Conservation (phyloP, 2,329 filamentous ascomycete species). For the Calonectria hongkongensis region DNA sequence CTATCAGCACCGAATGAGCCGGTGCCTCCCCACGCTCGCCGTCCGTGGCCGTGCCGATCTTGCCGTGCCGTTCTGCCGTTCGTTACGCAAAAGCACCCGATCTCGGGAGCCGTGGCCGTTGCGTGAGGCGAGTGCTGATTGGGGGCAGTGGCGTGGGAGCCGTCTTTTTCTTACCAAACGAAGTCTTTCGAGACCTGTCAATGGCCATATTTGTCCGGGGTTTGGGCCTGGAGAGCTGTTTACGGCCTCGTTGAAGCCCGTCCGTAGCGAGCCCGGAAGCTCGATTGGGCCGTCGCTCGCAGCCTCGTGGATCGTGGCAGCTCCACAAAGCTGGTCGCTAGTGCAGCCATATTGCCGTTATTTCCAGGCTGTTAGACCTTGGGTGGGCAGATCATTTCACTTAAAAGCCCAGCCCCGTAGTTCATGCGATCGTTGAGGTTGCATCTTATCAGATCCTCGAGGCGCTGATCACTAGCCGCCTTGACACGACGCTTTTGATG, state of each 20-base stretch:
- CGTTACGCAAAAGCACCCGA: conserved; percentile 14
- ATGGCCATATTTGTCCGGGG: not conserved
- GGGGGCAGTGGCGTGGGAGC: not conserved
- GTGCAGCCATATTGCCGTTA: conserved; percentile 1
- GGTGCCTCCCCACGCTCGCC: conserved; percentile 11
- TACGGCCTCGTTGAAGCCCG: not conserved
- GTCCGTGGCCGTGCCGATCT: conserved; percentile 22
- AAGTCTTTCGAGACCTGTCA: not conserved
- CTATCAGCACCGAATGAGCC: conserved; percentile 14
- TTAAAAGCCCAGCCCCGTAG: conserved; percentile 22
- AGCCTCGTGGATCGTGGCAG: conserved; percentile 7
- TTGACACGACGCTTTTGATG: not conserved
- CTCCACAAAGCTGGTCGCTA: conserved; percentile 4
- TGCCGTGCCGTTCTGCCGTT: conserved; percentile 24
- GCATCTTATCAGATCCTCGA: conserved; percentile 20
- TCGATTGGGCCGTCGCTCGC: conserved; percentile 8
- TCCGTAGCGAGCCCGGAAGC: not conserved
- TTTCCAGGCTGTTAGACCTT: not conserved
- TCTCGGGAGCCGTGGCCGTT: conserved; percentile 4
- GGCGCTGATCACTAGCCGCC: not conserved
- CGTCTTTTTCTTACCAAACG: conserved; percentile 7
- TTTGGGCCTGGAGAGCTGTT: not conserved
- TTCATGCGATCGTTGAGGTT: conserved; percentile 10
- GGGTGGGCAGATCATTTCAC: not conserved
- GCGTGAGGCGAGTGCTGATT: not conserved